Conservation (phyloP, 768 basidiomycete species). For the Fomitopsis pulvina region DNA sequence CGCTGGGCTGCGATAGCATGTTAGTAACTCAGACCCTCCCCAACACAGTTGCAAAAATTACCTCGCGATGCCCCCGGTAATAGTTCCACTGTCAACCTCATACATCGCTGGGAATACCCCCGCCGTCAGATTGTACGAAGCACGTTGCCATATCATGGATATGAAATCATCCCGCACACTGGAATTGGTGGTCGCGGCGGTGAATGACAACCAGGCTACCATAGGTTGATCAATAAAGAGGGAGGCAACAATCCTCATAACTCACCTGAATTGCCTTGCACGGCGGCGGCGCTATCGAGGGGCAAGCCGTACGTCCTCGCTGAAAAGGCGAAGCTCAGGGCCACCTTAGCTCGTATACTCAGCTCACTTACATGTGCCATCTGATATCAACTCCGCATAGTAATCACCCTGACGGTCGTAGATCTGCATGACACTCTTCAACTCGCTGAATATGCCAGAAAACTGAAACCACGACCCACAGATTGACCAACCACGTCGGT, state of each 20-base stretch:
- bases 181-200: neutral
- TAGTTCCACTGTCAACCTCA: neutral
- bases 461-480: neutral
- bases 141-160: constrained; percentile 1
- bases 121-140: constrained; percentile 1
- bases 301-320: neutral
- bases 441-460: neutral
- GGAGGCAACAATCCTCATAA: neutral
- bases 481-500: constrained; percentile 3
- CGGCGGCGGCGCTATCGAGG: neutral
- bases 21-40: neutral
- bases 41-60: neutral
- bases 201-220: constrained; percentile 3
- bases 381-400: neutral
- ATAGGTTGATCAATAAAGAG: neutral
- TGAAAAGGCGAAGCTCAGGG: neutral
- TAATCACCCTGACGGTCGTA: constrained; percentile 1
- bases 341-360: neutral
- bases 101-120: constrained; percentile 5
- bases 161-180: constrained; percentile 1
- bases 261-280: constrained; percentile 2
- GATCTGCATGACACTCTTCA: neutral
- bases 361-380: neutral
- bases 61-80: neutral
- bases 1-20: neutral